phyloP scores from a whole-genome alignment of 257 asterid genomes.

The Plantago ovata region DNA sequence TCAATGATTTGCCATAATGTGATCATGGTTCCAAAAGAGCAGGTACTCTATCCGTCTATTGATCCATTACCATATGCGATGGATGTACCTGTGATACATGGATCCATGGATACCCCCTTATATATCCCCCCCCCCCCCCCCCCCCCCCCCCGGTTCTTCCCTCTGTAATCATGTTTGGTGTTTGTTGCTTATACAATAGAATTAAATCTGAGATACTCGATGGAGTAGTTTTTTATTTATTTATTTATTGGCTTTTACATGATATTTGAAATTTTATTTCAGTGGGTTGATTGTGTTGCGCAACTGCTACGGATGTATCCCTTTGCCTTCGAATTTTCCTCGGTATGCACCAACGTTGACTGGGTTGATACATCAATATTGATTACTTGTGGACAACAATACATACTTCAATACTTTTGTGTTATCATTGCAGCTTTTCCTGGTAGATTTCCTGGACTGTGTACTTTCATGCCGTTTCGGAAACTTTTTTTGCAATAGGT shows the following conservation, averaged over 20 bases:
- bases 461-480: constrained; percentile 92
- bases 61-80: no score
- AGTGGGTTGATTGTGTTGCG: constrained; percentile 96
- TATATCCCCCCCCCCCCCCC: no score
- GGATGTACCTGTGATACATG: no score
- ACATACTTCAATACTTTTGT: neutral
- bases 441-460: constrained; percentile 81
- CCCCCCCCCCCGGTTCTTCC: no score
- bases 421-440: constrained; percentile 61
- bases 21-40: no score
- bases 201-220: neutral
- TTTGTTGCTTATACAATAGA: no score
- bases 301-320: constrained; percentile 92
- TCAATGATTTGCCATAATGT: no score
- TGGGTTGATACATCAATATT: neutral
- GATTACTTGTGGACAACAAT: neutral
- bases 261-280: constrained; percentile 26
- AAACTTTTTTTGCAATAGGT: constrained; percentile 97
- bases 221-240: neutral
- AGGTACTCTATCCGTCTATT: no score
- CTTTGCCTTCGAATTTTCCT: constrained; percentile 88
- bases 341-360: constrained; percentile 54
- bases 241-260: constrained; percentile 4
- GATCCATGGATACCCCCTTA: no score
- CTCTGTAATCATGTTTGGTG: no score